Base-by-base conservation (phyloP, 176 grass and related monocot genomes). In the Eragrostis nindensis region DNA sequence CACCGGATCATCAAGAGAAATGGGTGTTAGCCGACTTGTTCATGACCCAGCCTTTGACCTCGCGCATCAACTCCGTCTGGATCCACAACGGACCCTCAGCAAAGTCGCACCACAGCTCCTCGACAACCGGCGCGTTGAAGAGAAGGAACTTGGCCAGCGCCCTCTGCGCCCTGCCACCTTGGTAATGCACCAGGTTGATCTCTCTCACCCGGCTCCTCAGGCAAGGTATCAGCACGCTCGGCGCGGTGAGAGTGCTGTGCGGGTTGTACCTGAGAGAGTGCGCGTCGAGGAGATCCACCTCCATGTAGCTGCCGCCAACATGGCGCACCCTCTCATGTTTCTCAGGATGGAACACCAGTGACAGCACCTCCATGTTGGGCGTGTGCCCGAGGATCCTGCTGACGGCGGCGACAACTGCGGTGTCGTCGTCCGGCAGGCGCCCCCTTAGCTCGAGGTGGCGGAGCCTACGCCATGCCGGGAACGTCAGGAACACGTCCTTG, bases 111-210 rank as follows among this genome's bases (percentile, higher is more conserved):
- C 49, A 55, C 49, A 82, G 3, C 27, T 7, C 38, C 0, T 73
- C 55, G 0, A 82, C 1, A 21, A 15, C 42, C 21, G 45, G 32
- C 32, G 32, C 32, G 4, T 36, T 82, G 21, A 27, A 22, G 0
- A 82, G 57, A 27, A 82, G 8, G 42, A 73, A 36, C 42, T 48
- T 73, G 68, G 55, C 68, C 68, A 73, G 27, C 56, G 46, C 13
- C 27, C 55, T 82, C 68, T 82, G 68, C 0, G 27, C 17, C 19
- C 1, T 22, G 29, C 49, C 70, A n/a, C 71, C 4, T 36, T 53
- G 60, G 36, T 83, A 83, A 19, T 54, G 71, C 11, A 43, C 68
- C 19, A 82, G 45, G 44, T 47, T 38, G 55, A 82, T 63, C 56
- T 63, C 21, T 56, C 29, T 73, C 43, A 63, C 14, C 0, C 14